Evolutionary conservation across 257 asterid genomes (phyloP).

Genomic region (Gynochthodes officinalis): DNA sequence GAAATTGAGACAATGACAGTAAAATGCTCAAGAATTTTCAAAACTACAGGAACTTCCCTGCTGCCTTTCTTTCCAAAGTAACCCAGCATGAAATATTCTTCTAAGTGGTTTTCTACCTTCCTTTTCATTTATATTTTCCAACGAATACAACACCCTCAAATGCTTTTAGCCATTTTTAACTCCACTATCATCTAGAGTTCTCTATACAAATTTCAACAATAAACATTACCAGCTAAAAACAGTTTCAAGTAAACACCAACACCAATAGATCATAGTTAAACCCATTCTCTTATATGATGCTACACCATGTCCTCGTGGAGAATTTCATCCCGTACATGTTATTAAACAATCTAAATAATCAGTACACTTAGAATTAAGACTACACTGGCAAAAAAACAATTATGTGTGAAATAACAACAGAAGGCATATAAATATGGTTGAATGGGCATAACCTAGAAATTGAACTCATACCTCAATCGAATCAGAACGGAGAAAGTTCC

Average conservation of each 20-base stretch:
- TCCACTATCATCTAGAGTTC: not conserved
- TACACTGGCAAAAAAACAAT: no score
- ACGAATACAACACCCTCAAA: not conserved
- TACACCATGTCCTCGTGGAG: not conserved
- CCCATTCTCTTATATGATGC: not conserved
- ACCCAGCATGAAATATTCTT: not conserved
- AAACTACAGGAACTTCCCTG: not conserved
- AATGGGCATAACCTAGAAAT: not conserved
- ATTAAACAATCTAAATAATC: not conserved
- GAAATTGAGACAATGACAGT: not conserved
- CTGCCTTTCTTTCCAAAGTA: not conserved
- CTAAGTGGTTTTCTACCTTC: not conserved
- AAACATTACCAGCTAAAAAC: not conserved
- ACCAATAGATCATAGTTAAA: not conserved
- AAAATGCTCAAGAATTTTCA: not conserved
- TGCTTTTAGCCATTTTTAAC: not conserved
- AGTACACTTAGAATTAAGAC: no score
- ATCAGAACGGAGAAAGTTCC: constrained; percentile 80
- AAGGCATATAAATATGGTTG: not conserved
- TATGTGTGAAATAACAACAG: no score
- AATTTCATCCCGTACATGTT: no score
- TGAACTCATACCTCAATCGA: constrained; percentile 65
- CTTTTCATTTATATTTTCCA: not conserved
- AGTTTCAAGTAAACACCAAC: not conserved
- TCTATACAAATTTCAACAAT: not conserved